These are phyloP conservation scores for Eremochloa ophiuroides DNA, from an alignment of 176 grass and related monocot genomes.

Conservation along the genomic window DNA sequence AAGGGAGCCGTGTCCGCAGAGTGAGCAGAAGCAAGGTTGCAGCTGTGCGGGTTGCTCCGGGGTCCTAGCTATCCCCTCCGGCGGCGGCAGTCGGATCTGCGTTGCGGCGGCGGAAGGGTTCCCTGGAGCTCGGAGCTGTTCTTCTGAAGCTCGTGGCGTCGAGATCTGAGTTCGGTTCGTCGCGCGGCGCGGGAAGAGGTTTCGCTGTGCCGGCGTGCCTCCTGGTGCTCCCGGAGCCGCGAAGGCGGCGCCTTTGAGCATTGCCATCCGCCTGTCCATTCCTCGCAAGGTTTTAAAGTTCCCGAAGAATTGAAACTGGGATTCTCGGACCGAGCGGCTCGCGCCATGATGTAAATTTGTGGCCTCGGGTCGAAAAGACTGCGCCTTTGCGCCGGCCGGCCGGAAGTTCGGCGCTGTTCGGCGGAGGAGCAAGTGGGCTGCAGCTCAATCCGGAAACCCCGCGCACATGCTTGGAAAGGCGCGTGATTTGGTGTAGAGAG, in stretches of 20 bases:
- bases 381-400: not conserved
- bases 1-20: not conserved
- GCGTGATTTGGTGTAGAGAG: constrained; percentile 36
- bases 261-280: constrained; percentile 8
- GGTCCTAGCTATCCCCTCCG: not conserved
- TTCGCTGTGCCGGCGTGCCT: not conserved
- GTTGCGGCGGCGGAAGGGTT: not conserved
- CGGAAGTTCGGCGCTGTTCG: constrained; percentile 17
- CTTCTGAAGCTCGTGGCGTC: constrained; percentile 1
- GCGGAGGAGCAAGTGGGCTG: constrained; percentile 31
- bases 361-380: constrained; percentile 23
- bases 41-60: not conserved
- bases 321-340: not conserved
- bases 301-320: not conserved
- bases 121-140: not conserved
- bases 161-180: constrained; percentile 33
- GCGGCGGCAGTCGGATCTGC: constrained; percentile 33
- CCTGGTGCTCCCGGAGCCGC: constrained; percentile 7
- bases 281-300: not conserved
- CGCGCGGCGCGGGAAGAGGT: not conserved
- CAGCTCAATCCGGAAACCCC: not conserved
- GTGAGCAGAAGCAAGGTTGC: not conserved
- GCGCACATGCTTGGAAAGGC: constrained; percentile 21
- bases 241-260: constrained; percentile 33
- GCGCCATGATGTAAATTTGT: constrained; percentile 8